A percentile compares a stretch with the other conserved stretches of the same genome.
phyloP scores from a whole-genome alignment of 176 grass and related monocot species.

The Tillandsia fasciculata region DNA sequence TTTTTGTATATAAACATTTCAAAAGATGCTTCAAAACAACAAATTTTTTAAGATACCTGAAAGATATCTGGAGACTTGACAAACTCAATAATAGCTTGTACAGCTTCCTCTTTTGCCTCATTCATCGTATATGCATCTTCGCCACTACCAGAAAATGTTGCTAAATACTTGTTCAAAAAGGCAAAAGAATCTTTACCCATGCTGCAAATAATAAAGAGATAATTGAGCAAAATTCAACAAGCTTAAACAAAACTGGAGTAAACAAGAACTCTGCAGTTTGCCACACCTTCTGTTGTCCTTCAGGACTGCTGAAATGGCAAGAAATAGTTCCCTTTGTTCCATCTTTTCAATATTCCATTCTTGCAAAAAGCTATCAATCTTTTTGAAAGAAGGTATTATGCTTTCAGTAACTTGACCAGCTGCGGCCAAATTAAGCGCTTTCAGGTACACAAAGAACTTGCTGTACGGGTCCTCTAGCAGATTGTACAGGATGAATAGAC shows the following conservation, averaged over 20 bases:
- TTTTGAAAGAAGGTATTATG: constrained; percentile 70
- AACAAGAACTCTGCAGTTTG: background rate
- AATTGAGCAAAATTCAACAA: background rate
- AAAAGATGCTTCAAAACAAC: background rate
- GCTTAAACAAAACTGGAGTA: background rate
- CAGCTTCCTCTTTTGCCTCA: constrained; percentile 75
- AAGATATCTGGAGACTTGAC: constrained; percentile 57
- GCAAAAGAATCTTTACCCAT: constrained; percentile 71
- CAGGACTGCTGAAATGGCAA: constrained; percentile 42
- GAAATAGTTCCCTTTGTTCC: constrained; percentile 70
- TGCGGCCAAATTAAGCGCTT: constrained; percentile 55
- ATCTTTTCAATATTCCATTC: constrained; percentile 70
- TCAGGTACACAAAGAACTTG: constrained; percentile 66
- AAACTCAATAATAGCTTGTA: constrained; percentile 59
- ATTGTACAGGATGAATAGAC: constrained; percentile 81
- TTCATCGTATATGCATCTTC: constrained; percentile 43
- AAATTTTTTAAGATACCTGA: constrained; percentile 37
- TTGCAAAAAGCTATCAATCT: constrained; percentile 51
- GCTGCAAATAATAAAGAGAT: constrained; percentile 31
- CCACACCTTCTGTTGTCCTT: constrained; percentile 74
- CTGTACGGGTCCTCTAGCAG: constrained; percentile 48
- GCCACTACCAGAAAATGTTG: constrained; percentile 42
- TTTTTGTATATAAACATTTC: too few relatives aligned
- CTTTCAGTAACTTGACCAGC: constrained; percentile 50
- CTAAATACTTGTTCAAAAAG: constrained; percentile 76